These are phyloP conservation scores for Kockiozyma suomiensis DNA, from an alignment of 805 yeast genomes.

Conservation along the genomic window DNA sequence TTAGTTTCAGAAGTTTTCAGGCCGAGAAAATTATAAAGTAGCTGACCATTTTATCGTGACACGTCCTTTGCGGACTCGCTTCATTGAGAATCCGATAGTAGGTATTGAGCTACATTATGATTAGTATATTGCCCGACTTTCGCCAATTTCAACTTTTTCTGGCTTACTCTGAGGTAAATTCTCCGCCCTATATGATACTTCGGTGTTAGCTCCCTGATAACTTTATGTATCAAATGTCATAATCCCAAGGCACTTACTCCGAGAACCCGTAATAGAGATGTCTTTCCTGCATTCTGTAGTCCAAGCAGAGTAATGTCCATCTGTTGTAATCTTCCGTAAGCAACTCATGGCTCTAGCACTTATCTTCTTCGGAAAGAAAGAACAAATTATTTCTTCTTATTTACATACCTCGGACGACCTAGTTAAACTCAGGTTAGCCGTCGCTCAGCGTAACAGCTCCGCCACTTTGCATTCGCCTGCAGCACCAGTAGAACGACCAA, in stretches of 20 bases:
- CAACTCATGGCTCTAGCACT: not conserved
- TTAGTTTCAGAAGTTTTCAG: not conserved
- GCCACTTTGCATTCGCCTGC: not conserved
- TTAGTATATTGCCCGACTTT: not conserved
- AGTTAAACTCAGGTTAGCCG: not conserved
- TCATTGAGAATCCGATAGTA: conserved; percentile 47
- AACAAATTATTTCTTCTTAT: no score
- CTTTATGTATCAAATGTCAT: not conserved
- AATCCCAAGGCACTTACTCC: conserved; percentile 38
- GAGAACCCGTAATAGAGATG: conserved; percentile 42
- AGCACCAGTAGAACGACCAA: no score
- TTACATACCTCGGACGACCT: conserved; percentile 39
- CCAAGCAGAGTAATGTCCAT: conserved; percentile 45
- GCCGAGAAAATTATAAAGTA: not conserved
- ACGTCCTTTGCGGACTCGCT: conserved; percentile 41
- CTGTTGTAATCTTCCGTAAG: conserved; percentile 22
- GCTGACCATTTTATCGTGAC: conserved; percentile 45
- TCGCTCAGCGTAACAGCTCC: not conserved
- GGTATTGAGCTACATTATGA: conserved; percentile 42
- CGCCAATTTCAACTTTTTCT: not conserved
- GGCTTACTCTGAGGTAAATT: conserved; percentile 41
- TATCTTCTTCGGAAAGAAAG: no score
- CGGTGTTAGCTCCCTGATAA: not conserved
- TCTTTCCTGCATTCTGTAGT: conserved; percentile 46
- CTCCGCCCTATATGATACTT: conserved; percentile 37